Evolutionary conservation across 768 basidiomycete species (phyloP), one percentile per base, ranked within the genome.

Genomic region (Suillus clintonianus): DNA sequence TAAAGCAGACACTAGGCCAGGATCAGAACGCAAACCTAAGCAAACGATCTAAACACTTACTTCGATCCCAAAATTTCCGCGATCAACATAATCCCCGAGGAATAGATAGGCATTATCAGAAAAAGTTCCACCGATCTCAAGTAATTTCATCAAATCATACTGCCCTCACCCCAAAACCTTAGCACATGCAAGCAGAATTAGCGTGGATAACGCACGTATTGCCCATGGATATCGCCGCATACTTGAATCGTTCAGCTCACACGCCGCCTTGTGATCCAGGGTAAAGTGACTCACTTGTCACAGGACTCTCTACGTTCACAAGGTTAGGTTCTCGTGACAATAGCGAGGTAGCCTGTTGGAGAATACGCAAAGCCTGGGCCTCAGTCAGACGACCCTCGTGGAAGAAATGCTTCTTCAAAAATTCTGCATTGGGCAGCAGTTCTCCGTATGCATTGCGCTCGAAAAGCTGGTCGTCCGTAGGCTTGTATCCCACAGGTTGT

Each of bases 61-160:
- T 77, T 90, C 89, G 63, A 90, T 86, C n/a, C 87, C 86, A 73
- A 98, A 99, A 79, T 92, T 91, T 32, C 97, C 97, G 50, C 97
- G 88, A 78, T 99, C 97, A 45, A 99, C 96, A 75, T 99, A 99
- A 76, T 99, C 97, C 37, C 97, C 97, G 27, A 99, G 82, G 78
- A 98, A 98, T 50, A 97, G 81, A 80, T 98, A 99, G 22, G 87
- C 82, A 64, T 89, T 97, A 41, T 97, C 90, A 24, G 85, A 81
- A 54, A 95, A 83, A 66, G 86, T 87, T 3, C 97, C 97, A 36
- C 97, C 97, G 37, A 98, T 90, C 70, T 97, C 96, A 70, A 98
- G 95, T 45, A 98, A 83, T 78, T 99, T 97, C 94, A 99, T 97
- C 64, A 99, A 82, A 78, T 99, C 97, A 75, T 95, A 99, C 95